Conservation (phyloP, 192 early-diverging fungal genomes). For the Pilobolus umbonatus region DNA sequence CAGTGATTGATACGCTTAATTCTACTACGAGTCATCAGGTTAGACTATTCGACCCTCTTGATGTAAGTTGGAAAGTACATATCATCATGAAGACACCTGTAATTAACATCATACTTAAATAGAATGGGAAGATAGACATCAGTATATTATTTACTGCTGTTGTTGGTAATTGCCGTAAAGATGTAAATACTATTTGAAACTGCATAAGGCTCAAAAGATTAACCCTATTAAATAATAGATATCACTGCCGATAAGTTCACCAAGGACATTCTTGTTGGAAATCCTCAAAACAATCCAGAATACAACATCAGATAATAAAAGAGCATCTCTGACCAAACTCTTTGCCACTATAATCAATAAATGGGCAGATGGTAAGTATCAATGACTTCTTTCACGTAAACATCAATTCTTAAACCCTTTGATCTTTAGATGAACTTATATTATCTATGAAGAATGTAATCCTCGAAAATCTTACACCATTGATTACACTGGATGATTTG, state of each 20-base stretch:
- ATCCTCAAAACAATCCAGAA: neutral
- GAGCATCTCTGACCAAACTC: constrained; percentile 3
- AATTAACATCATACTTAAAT: too few relatives aligned
- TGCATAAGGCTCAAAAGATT: too few relatives aligned
- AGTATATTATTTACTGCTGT: constrained; percentile 24
- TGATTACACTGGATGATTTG: neutral
- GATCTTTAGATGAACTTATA: constrained; percentile 5
- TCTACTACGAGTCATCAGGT: neutral
- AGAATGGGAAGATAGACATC: constrained; percentile 12
- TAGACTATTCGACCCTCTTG: neutral
- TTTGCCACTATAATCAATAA: constrained; percentile 22
- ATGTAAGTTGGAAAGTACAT: neutral
- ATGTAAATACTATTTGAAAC: constrained; percentile 11
- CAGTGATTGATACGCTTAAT: constrained; percentile 2
- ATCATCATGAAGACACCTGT: too few relatives aligned
- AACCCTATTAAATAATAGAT: too few relatives aligned
- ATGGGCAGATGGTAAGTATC: constrained; percentile 20
- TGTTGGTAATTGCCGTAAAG: constrained; percentile 24
- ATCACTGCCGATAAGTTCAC: neutral
- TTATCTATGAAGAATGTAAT: constrained; percentile 7
- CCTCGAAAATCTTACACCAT: constrained; percentile 4
- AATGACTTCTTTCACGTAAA: neutral
- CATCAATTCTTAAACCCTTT: neutral
- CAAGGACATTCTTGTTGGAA: neutral
- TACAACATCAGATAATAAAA: constrained; percentile 7